Conservation (phyloP, 202 grass and related monocot species). For the Elaeis oleifera region DNA sequence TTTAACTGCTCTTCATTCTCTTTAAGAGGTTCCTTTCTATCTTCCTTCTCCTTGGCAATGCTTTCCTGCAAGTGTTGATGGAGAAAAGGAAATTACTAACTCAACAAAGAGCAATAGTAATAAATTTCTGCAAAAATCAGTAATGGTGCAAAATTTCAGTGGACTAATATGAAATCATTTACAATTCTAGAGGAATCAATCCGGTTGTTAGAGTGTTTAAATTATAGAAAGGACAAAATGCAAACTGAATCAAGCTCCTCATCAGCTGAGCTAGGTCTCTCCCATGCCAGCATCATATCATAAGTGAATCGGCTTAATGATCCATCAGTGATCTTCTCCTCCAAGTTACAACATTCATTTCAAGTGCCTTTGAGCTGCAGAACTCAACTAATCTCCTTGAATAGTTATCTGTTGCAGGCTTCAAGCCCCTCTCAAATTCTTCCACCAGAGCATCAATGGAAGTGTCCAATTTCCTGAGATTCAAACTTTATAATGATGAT, state of each 20-base stretch:
- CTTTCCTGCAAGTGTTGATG: constrained; percentile 40
- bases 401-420: constrained; percentile 50
- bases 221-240: neutral
- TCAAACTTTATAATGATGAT: neutral
- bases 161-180: too few species aligned
- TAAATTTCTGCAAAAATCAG: too few species aligned
- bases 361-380: constrained; percentile 54
- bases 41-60: constrained; percentile 73
- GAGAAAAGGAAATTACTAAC: constrained; percentile 1
- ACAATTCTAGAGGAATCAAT: too few species aligned
- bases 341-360: constrained; percentile 34
- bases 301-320: constrained; percentile 66
- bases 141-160: too few species aligned
- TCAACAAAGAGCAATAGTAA: neutral
- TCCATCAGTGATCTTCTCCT: constrained; percentile 48
- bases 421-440: constrained; percentile 43
- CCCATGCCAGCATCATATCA: constrained; percentile 97
- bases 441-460: constrained; percentile 42
- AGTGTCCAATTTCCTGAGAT: constrained; percentile 46
- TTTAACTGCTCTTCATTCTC: constrained; percentile 45
- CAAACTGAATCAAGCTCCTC: constrained; percentile 44
- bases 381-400: constrained; percentile 82
- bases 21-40: constrained; percentile 37
- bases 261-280: constrained; percentile 39
- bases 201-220: too few species aligned